Conservation (phyloP, 805 yeast species). For the Trichomonascus vanleenenianus region DNA sequence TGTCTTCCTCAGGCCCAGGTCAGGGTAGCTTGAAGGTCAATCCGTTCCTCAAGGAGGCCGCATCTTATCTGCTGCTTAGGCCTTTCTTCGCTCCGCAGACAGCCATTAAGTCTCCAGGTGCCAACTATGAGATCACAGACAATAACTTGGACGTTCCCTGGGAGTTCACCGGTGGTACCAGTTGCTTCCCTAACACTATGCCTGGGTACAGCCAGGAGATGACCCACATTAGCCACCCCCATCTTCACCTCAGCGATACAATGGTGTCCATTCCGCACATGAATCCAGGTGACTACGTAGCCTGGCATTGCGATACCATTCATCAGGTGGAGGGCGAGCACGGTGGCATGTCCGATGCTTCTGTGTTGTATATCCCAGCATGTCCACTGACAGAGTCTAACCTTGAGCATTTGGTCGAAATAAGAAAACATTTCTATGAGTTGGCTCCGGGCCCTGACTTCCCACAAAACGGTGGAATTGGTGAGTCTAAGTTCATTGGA, state of each 20-base stretch:
- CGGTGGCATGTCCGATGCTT: slow-evolving; percentile 30
- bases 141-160: slow-evolving; percentile 6
- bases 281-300: slow-evolving; percentile 36
- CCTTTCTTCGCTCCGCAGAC: slow-evolving; percentile 33
- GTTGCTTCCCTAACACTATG: slow-evolving; percentile 34
- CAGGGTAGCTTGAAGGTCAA: slow-evolving; percentile 35
- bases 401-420: slow-evolving; percentile 12
- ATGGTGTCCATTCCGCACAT: slow-evolving; percentile 34
- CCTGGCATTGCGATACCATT: slow-evolving; percentile 38
- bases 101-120: slow-evolving; percentile 11
- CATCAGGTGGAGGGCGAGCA: slow-evolving; percentile 37
- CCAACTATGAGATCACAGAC: slow-evolving; percentile 4
- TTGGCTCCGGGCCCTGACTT: slow-evolving; percentile 22
- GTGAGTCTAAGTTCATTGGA: slow-evolving; percentile 8
- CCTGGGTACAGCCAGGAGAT: slow-evolving; percentile 34
- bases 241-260: slow-evolving; percentile 26
- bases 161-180: slow-evolving; percentile 27
- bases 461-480: slow-evolving; percentile 14
- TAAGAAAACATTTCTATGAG: slow-evolving; percentile 15
- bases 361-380: slow-evolving; percentile 34
- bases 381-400: slow-evolving; percentile 27
- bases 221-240: slow-evolving; percentile 29
- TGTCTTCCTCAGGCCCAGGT: slow-evolving; percentile 30
- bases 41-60: slow-evolving; percentile 32
- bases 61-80: slow-evolving; percentile 34